Conservation (phyloP, 2,329 filamentous ascomycete genomes). For the Ceratocystis papillata region DNA sequence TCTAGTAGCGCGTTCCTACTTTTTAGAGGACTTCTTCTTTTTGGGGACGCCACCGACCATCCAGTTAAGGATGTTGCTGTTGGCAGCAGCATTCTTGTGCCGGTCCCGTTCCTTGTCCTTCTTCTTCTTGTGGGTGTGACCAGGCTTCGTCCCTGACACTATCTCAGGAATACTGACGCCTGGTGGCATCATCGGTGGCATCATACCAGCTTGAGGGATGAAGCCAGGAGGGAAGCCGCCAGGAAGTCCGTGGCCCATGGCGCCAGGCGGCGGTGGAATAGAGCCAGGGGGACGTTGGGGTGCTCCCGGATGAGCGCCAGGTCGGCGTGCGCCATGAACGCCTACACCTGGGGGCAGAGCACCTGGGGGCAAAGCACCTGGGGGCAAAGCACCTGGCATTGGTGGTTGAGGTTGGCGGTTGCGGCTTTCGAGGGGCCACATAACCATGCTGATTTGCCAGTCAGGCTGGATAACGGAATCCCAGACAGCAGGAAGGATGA, state of each 20-base stretch:
- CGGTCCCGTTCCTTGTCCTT: neutral
- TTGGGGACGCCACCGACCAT: slow-evolving; percentile 6
- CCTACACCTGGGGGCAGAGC: neutral
- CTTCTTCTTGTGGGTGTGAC: slow-evolving; percentile 6
- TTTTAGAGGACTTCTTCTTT: slow-evolving; percentile 11
- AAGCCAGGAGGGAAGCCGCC: neutral
- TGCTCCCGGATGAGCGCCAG: neutral
- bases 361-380: neutral
- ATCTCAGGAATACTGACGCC: slow-evolving; percentile 1
- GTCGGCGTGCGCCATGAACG: neutral
- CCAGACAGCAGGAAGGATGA: slow-evolving; percentile 69
- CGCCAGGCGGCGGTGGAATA: slow-evolving; percentile 12
- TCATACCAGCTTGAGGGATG: neutral
- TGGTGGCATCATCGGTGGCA: slow-evolving; percentile 8
- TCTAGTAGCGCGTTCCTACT: slow-evolving; percentile 13
- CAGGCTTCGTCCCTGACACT: neutral
- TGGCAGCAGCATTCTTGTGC: neutral
- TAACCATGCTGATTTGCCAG: slow-evolving; percentile 43
- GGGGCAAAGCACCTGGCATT: neutral
- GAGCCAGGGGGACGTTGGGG: neutral
- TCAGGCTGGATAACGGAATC: slow-evolving; percentile 71
- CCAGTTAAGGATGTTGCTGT: slow-evolving; percentile 3
- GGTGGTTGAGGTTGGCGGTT: slow-evolving; percentile 21
- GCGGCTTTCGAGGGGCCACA: slow-evolving; percentile 48
- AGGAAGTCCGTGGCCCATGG: neutral